These are phyloP conservation scores for Daedaleopsis nitida DNA, from an alignment of 768 basidiomycete species.

Conservation along the genomic window DNA sequence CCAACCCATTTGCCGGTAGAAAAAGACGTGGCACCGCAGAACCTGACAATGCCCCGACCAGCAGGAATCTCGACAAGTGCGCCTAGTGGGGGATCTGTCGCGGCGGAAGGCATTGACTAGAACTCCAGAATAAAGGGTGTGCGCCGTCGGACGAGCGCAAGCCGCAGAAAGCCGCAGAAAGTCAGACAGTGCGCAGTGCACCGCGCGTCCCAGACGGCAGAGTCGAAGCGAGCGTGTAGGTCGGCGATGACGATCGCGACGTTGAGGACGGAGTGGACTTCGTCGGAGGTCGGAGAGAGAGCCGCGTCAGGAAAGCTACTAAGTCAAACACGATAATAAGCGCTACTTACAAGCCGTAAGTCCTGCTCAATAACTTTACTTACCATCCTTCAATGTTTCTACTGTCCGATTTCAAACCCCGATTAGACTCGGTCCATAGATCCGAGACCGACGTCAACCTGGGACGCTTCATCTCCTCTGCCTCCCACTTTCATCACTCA, in stretches of 20 bases:
- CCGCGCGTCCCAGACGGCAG: not conserved
- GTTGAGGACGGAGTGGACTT: not conserved
- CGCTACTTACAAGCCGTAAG: not conserved
- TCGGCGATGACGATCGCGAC: not conserved
- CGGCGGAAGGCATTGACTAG: constrained; percentile 32
- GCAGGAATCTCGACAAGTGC: constrained; percentile 79
- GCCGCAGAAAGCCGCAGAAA: constrained; percentile 45
- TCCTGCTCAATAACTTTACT: no score
- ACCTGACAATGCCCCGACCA: constrained; percentile 85
- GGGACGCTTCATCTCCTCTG: not conserved
- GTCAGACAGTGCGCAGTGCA: constrained; percentile 26
- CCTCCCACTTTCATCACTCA: not conserved
- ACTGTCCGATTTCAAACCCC: not conserved
- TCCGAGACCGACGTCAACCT: not conserved
- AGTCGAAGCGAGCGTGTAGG: not conserved
- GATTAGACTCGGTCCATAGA: not conserved
- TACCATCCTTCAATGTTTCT: no score
- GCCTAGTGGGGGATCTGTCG: constrained; percentile 54
- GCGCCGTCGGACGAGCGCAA: not conserved
- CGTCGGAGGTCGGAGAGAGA: not conserved
- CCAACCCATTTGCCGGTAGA: constrained; percentile 94
- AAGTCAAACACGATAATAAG: not conserved
- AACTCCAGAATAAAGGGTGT: not conserved
- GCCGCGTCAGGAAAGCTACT: no score
- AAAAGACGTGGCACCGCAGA: constrained; percentile 82